phyloP scores from a whole-genome alignment of 1,284 basidiomycete genomes.

The Hypsizygus ulmarius region DNA sequence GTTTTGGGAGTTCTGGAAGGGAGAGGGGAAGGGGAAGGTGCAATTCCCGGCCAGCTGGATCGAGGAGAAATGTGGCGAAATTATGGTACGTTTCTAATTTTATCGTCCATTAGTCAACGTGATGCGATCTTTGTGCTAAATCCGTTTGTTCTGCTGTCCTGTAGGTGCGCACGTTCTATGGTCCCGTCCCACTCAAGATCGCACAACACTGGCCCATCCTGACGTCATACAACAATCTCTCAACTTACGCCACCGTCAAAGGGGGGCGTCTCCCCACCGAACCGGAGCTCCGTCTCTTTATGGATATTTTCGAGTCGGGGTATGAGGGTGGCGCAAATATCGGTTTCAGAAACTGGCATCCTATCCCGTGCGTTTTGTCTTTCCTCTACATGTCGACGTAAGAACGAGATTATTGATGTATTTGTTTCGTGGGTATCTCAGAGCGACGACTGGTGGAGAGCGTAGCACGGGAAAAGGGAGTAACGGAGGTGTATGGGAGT shows the following conservation, averaged over 20 bases:
- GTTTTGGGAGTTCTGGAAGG: constrained; percentile 58
- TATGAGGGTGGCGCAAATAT: constrained; percentile 77
- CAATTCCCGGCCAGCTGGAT: constrained; percentile 71
- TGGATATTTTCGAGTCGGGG: constrained; percentile 64
- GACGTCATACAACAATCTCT: constrained; percentile 78
- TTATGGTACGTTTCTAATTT: constrained; percentile 38
- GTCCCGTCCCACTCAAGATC: constrained; percentile 73
- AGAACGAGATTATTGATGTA: not conserved
- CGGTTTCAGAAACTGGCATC: constrained; percentile 94
- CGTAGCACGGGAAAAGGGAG: constrained; percentile 55
- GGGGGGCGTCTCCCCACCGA: constrained; percentile 93
- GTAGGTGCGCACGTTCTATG: constrained; percentile 84
- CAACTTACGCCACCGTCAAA: constrained; percentile 76
- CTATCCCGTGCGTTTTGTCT: constrained; percentile 64
- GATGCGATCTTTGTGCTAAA: not conserved
- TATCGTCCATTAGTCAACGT: not conserved
- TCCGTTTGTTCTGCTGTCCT: constrained; percentile 4
- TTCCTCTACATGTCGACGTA: constrained; percentile 16
- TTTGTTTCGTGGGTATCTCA: constrained; percentile 22
- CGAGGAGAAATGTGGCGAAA: constrained; percentile 41
- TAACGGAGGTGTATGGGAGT: constrained; percentile 99
- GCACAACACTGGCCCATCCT: constrained; percentile 87
- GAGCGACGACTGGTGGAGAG: constrained; percentile 59
- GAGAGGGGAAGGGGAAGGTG: constrained; percentile 39
- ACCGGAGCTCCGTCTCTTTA: constrained; percentile 81